Evolutionary conservation across 2,329 filamentous ascomycete species (phyloP).

Genomic region (Sarocladium strictum): DNA sequence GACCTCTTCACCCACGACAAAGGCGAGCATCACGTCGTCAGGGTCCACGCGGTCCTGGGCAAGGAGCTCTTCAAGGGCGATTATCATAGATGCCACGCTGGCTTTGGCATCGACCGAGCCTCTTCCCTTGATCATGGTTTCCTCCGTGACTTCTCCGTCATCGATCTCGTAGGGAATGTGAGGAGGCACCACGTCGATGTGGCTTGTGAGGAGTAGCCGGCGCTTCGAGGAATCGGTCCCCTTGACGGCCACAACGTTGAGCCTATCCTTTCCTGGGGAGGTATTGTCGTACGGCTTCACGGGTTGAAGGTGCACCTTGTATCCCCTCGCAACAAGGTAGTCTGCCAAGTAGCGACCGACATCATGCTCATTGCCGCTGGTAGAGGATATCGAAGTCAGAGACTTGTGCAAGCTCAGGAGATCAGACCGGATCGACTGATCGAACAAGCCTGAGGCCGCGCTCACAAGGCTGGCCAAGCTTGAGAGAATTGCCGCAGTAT

Average conservation of each 20-base stretch:
- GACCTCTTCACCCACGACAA: conserved; percentile 78
- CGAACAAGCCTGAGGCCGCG: background rate
- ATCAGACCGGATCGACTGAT: conserved; percentile 13
- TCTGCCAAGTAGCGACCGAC: conserved; percentile 63
- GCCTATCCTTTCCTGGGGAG: conserved; percentile 31
- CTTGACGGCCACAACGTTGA: conserved; percentile 71
- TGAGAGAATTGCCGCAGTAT: background rate
- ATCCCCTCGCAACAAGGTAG: conserved; percentile 51
- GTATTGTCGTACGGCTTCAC: conserved; percentile 28
- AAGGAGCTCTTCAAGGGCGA: conserved; percentile 55
- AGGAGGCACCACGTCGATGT: conserved; percentile 76
- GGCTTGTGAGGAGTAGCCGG: conserved; percentile 64
- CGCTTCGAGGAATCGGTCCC: conserved; percentile 41
- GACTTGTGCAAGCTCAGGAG: conserved; percentile 69
- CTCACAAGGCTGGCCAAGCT: background rate
- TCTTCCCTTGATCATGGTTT: conserved; percentile 60
- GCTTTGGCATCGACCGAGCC: conserved; percentile 70
- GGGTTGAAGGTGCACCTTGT: conserved; percentile 36
- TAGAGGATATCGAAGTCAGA: conserved; percentile 68
- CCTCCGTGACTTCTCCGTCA: conserved; percentile 33
- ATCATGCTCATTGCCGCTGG: conserved; percentile 61
- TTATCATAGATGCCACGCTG: conserved; percentile 67
- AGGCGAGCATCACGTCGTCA: conserved; percentile 54
- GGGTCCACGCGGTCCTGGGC: conserved; percentile 30
- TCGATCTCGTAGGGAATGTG: conserved; percentile 62